Evolutionary conservation across 1,139 yeast genomes (phyloP).

Genomic region (Debaryomyces coudertii): DNA sequence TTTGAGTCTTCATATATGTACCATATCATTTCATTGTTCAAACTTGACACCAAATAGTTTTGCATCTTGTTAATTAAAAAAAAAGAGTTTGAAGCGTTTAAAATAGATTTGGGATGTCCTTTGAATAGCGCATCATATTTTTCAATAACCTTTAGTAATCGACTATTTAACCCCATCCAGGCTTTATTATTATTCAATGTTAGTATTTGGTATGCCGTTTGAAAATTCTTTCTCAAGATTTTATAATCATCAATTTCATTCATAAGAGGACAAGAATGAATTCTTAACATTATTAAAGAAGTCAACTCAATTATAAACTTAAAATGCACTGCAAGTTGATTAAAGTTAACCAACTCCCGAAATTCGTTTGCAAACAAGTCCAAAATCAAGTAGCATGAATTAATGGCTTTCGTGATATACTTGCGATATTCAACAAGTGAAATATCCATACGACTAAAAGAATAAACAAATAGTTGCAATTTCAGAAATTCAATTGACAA

Average conservation of each 20-base stretch:
- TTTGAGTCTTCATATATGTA: slow-evolving; percentile 34
- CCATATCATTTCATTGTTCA: slow-evolving; percentile 48
- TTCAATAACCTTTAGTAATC: slow-evolving; percentile 32
- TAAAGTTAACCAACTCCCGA: slow-evolving; percentile 25
- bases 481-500: slow-evolving; percentile 44
- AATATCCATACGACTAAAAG: slow-evolving; percentile 37
- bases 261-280: slow-evolving; percentile 43
- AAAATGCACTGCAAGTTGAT: slow-evolving; percentile 46
- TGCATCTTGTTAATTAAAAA: slow-evolving; percentile 41
- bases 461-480: slow-evolving; percentile 43
- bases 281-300: slow-evolving; percentile 34
- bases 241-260: slow-evolving; percentile 34
- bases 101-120: slow-evolving; percentile 11
- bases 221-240: slow-evolving; percentile 33
- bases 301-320: slow-evolving; percentile 44
- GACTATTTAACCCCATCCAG: slow-evolving; percentile 32
- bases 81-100: slow-evolving; percentile 21
- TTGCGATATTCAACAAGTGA: slow-evolving; percentile 32
- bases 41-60: slow-evolving; percentile 42
- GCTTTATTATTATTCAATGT: slow-evolving; percentile 22
- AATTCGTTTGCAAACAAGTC: slow-evolving; percentile 29
- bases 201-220: slow-evolving; percentile 27
- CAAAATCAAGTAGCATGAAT: slow-evolving; percentile 34
- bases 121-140: slow-evolving; percentile 31
- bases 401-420: slow-evolving; percentile 33